Evolutionary conservation across 331 rosid species (phyloP), one percentile per base, ranked within the genome.

Genomic region (Ulmus americana): DNA sequence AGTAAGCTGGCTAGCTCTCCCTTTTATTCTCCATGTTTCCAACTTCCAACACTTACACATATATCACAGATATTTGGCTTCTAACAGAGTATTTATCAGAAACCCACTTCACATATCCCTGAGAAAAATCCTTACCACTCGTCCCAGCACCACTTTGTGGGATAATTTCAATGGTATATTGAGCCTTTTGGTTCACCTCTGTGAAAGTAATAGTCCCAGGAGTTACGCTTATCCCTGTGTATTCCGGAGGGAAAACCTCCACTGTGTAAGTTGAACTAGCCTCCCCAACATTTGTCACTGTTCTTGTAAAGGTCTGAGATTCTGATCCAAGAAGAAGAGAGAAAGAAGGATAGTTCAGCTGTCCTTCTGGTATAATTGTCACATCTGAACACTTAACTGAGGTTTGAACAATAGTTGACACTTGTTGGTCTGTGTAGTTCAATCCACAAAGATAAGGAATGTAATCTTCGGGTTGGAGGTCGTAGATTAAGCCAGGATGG

Each of bases 271-370:
- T 68, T 51, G 88, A 67, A 28, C 79, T 71, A 11, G 78, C 67
- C 0, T 69, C 48, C 18, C 95, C 95, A 45, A 90, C 94, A 46
- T 87, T 83, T 20, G 86, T 85, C 61, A 82, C 70, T 0, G 84
- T 85, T 69, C 95, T 80, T 0, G 80, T 73, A 65, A 78, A 83
- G 3, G 8, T 18, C 72, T 76, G 88, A 13, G 83, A 11, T 42
- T 43, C 7, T 2, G 71, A 35, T 38, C 80, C 84, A 70, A 85
- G 6, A 2, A 10, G 12, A 55, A 87, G 55, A 0, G 81, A 73
- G 59, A 90, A 78, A 0, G 95, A 80, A 0, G 95, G 97, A 44
- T 90, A 90, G 13, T 90, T 87, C 2, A 87, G 81, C 57, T 90
- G 74, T 45, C 80, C 72, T 20, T 82, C 81, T 0, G 65, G 28